Conservation (phyloP, 2,329 filamentous ascomycete genomes). For the Verticillium tricorpus region DNA sequence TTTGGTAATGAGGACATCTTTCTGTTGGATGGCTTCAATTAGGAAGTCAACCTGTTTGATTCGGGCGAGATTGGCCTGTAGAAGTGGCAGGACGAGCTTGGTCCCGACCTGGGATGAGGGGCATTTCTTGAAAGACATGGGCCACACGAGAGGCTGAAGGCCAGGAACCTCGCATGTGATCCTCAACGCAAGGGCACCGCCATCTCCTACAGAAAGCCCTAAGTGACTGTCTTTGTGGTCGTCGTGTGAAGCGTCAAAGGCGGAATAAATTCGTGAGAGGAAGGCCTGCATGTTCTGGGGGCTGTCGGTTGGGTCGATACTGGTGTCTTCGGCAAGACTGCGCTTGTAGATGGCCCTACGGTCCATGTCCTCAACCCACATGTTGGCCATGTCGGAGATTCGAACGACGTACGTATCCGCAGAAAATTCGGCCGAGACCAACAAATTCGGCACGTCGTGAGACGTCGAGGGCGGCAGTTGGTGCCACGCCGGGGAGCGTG, state of each 20-base stretch:
- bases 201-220: slow-evolving; percentile 31
- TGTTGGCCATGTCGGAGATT: slow-evolving; percentile 65
- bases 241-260: slow-evolving; percentile 41
- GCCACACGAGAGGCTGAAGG: slow-evolving; percentile 61
- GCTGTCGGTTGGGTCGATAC: slow-evolving; percentile 69
- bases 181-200: slow-evolving; percentile 43
- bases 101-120: slow-evolving; percentile 37
- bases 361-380: slow-evolving; percentile 68
- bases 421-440: slow-evolving; percentile 56
- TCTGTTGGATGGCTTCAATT: slow-evolving; percentile 37
- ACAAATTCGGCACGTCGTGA: slow-evolving; percentile 50
- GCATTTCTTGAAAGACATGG: slow-evolving; percentile 48
- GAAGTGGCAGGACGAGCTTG: slow-evolving; percentile 47
- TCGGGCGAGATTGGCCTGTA: slow-evolving; percentile 39
- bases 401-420: slow-evolving; percentile 57
- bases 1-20: slow-evolving; percentile 46
- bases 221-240: slow-evolving; percentile 41
- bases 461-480: slow-evolving; percentile 38
- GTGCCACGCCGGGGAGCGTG: slow-evolving; percentile 36
- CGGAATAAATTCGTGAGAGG: slow-evolving; percentile 54
- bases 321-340: slow-evolving; percentile 58
- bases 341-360: slow-evolving; percentile 58
- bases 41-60: slow-evolving; percentile 38
- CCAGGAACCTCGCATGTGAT: slow-evolving; percentile 61
- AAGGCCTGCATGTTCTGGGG: slow-evolving; percentile 63